phyloP scores from a whole-genome alignment of 192 early-diverging fungal species.

The Dispira simplex region DNA sequence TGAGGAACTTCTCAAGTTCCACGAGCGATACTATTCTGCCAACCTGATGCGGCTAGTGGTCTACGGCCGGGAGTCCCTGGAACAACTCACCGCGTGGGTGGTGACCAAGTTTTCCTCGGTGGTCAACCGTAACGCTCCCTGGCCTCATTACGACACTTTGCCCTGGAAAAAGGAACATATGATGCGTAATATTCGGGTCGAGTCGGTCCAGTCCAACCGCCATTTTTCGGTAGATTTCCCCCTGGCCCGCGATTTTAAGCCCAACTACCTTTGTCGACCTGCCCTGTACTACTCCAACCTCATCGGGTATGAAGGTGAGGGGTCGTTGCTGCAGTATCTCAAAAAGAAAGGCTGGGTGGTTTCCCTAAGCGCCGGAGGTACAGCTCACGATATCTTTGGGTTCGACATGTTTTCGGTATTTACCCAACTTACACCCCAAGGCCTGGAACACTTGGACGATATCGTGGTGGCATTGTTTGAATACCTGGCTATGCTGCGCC shows the following conservation, averaged over 20 bases:
- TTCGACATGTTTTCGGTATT: conserved; percentile 14
- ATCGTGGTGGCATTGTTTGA: conserved; percentile 17
- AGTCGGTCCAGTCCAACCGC: conserved; percentile 73
- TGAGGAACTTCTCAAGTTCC: conserved; percentile 70
- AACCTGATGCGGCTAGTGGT: conserved; percentile 93
- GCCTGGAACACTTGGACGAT: conserved; percentile 16
- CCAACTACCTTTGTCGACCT: conserved; percentile 39
- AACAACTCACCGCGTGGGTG: conserved; percentile 68
- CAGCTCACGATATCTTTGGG: background rate
- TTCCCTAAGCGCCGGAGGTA: conserved; percentile 42
- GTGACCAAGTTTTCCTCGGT: conserved; percentile 67
- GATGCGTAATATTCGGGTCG: conserved; percentile 49
- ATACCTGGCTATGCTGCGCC: conserved; percentile 18
- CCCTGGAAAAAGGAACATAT: conserved; percentile 61
- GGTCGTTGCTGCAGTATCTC: conserved; percentile 70
- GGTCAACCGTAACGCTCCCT: conserved; percentile 51
- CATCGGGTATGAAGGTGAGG: conserved; percentile 82
- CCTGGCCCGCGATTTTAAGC: conserved; percentile 55
- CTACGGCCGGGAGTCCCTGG: conserved; percentile 74
- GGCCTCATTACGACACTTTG: conserved; percentile 52
- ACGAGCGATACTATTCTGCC: conserved; percentile 79
- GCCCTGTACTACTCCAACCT: conserved; percentile 69
- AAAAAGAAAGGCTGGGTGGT: conserved; percentile 89
- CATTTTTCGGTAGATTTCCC: conserved; percentile 70
- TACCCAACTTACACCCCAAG: conserved; percentile 13